phyloP scores from a whole-genome alignment of 441 rosid species.

The Gossypium schwendimanii region DNA sequence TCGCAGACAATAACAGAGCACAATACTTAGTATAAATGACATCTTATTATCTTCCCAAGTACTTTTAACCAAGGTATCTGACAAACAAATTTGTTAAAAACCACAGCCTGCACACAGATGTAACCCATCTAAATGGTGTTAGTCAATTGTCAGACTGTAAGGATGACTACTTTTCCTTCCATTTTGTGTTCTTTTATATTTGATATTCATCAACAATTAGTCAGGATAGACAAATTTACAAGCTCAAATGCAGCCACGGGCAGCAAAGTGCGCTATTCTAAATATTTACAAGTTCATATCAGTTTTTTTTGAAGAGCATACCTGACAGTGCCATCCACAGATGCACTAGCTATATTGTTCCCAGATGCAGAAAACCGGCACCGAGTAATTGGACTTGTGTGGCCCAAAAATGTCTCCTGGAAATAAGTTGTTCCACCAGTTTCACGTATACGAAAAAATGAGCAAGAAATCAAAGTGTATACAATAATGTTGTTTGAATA shows the following conservation, averaged over 20 bases:
- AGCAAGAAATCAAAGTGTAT: background rate
- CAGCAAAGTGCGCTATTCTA: background rate
- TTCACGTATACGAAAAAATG: conserved; percentile 9
- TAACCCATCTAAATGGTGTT: background rate
- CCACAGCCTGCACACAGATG: background rate
- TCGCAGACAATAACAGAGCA: conserved; percentile 12
- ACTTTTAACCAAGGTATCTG: background rate
- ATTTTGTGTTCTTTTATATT: background rate
- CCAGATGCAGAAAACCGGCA: conserved; percentile 75
- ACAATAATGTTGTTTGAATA: background rate
- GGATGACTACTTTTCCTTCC: background rate
- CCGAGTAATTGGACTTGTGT: conserved; percentile 62
- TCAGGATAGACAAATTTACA: background rate
- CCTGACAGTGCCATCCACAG: conserved; percentile 76
- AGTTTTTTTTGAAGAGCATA: conserved; percentile 13
- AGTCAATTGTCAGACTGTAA: background rate
- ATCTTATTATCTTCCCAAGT: conserved; percentile 5
- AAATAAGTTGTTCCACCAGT: conserved; percentile 17
- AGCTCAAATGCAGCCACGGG: background rate
- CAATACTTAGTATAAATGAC: conserved; percentile 2
- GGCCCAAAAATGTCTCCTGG: conserved; percentile 68
- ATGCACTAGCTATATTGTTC: conserved; percentile 68
- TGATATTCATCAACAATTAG: background rate
- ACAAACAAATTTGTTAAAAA: background rate
- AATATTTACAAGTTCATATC: background rate